A percentile compares a stretch with the other conserved stretches of the same genome.
phyloP scores from a whole-genome alignment of 352 stramenopile species.

The Phytophthora sojae region DNA sequence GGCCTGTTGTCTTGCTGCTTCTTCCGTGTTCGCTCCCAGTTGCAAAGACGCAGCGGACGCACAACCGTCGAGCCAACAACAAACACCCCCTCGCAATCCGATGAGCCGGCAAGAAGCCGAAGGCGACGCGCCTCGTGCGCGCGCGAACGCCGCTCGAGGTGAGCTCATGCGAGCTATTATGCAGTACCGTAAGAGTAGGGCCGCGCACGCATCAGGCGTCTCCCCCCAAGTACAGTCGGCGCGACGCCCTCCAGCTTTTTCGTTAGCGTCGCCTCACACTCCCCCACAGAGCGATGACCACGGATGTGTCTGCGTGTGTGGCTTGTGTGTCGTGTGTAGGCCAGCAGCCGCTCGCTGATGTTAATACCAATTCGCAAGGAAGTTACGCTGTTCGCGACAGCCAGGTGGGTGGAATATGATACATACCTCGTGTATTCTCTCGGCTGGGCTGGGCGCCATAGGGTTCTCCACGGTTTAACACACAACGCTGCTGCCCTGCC shows the following conservation, averaged over 20 bases:
- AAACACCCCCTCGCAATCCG: slow-evolving; percentile 4
- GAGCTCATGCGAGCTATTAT: slow-evolving; percentile 14
- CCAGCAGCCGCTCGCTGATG: slow-evolving; percentile 7
- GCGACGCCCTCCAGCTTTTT: background rate
- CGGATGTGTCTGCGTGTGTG: slow-evolving; percentile 11
- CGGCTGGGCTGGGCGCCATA: background rate
- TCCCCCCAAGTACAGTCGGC: background rate
- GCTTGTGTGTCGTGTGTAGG: background rate
- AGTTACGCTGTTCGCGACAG: background rate
- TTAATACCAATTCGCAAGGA: background rate
- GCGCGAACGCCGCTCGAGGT: slow-evolving; percentile 21
- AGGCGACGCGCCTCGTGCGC: background rate
- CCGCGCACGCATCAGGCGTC: background rate
- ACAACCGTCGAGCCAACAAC: slow-evolving; percentile 2
- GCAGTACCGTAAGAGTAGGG: slow-evolving; percentile 1
- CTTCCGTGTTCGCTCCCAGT: slow-evolving; percentile 1
- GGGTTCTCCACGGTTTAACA: slow-evolving; percentile 9
- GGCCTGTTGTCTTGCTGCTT: background rate
- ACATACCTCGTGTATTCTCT: background rate
- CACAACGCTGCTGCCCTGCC: background rate
- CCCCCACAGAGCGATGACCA: slow-evolving; percentile 14
- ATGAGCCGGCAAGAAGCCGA: slow-evolving; percentile 14
- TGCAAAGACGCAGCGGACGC: slow-evolving; percentile 12
- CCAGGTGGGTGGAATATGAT: slow-evolving; percentile 13
- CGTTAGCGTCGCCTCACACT: background rate